Conservation (phyloP, 148 eudicot species). For the Oxyria digyna region DNA sequence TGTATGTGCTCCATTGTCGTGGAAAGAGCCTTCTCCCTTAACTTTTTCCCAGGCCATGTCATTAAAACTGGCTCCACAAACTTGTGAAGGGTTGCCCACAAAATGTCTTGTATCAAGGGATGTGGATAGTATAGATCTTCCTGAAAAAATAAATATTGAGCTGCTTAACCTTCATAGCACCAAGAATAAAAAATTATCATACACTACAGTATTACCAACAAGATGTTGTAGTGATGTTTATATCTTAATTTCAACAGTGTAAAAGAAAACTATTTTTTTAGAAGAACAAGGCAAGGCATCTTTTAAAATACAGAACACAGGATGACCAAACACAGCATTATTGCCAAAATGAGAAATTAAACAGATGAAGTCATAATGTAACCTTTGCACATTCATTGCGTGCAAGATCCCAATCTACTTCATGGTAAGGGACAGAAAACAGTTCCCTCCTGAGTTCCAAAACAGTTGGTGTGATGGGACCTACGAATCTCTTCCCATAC, state of each 20-base stretch:
- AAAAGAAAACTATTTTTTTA: background rate
- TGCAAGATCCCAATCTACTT: constrained; percentile 78
- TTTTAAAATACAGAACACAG: background rate
- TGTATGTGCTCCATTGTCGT: constrained; percentile 87
- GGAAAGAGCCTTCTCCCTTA: constrained; percentile 77
- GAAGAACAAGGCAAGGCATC: background rate
- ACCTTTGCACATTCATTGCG: constrained; percentile 98
- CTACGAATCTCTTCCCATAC: constrained; percentile 95
- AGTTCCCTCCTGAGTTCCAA: constrained; percentile 77
- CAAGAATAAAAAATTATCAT: background rate
- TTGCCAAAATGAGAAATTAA: background rate
- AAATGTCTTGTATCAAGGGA: constrained; percentile 72
- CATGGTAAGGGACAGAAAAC: constrained; percentile 67
- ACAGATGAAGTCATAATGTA: constrained; percentile 6
- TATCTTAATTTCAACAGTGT: background rate
- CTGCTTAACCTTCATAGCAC: background rate
- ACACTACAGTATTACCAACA: background rate
- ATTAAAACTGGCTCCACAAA: constrained; percentile 64
- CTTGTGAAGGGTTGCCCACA: constrained; percentile 82
- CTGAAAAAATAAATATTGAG: constrained; percentile 27
- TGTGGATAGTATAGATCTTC: constrained; percentile 98
- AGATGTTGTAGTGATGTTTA: background rate
- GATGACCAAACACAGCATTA: background rate
- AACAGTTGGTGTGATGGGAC: constrained; percentile 83
- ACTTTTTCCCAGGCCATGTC: constrained; percentile 80